Conservation (phyloP, 352 stramenopile species). For the Globisporangium apiculatum region DNA sequence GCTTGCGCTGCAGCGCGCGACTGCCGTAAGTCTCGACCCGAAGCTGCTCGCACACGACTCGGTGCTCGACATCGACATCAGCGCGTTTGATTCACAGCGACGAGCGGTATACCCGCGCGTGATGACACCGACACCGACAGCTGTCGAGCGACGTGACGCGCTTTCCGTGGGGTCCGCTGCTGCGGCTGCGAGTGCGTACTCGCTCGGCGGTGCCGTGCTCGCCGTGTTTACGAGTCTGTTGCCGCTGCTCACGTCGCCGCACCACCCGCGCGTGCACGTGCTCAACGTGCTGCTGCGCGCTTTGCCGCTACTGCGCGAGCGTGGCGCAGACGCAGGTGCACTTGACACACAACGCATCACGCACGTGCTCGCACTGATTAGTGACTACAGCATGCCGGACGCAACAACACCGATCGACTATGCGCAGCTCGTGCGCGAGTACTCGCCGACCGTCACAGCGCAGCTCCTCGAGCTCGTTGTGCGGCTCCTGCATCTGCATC, state of each 20-base stretch:
- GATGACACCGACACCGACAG: background rate
- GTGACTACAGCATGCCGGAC: constrained; percentile 21
- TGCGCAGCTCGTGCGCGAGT: background rate
- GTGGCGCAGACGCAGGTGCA: constrained; percentile 1
- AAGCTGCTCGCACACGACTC: constrained; percentile 31
- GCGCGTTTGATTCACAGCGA: constrained; percentile 21
- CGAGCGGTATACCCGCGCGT: constrained; percentile 27
- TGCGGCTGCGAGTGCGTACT: constrained; percentile 17
- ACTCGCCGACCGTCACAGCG: constrained; percentile 2
- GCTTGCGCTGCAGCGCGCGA: constrained; percentile 27
- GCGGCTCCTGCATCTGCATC: constrained; percentile 25
- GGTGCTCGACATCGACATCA: constrained; percentile 11
- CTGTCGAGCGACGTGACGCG: background rate
- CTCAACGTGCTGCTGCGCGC: constrained; percentile 42
- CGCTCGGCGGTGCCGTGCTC: constrained; percentile 31
- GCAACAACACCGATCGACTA: background rate
- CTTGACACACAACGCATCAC: constrained; percentile 39
- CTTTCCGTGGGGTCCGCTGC: background rate
- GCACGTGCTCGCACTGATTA: constrained; percentile 28
- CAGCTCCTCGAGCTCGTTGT: constrained; percentile 33
- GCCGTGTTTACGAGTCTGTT: constrained; percentile 39
- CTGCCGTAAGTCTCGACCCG: constrained; percentile 30
- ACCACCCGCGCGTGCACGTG: constrained; percentile 47
- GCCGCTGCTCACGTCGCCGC: constrained; percentile 34
- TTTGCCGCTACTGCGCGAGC: constrained; percentile 24